Conservation (phyloP, 2,329 filamentous ascomycete species). For the Colletotrichum sojae region DNA sequence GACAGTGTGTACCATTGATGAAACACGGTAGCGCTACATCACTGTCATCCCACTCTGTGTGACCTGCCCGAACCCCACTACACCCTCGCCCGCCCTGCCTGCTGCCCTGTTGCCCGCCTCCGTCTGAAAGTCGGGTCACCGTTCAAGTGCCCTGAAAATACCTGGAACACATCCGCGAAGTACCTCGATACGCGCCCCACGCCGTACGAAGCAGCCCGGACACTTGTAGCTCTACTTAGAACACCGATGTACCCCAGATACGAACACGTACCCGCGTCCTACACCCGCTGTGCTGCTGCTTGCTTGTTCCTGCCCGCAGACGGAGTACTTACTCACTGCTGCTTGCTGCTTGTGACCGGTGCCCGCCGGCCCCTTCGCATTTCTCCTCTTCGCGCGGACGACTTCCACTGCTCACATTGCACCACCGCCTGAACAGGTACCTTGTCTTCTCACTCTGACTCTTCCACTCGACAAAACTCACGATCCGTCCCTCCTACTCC, state of each 20-base stretch:
- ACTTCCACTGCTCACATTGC: slow-evolving; percentile 9
- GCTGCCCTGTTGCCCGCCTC: background rate
- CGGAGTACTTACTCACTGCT: slow-evolving; percentile 1
- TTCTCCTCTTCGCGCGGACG: slow-evolving; percentile 4
- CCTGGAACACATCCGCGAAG: background rate
- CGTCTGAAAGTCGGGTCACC: background rate
- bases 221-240: background rate
- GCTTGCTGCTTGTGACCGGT: slow-evolving; percentile 32
- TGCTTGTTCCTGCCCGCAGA: background rate
- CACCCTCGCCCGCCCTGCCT: slow-evolving; percentile 32
- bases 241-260: background rate
- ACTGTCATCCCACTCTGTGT: slow-evolving; percentile 30
- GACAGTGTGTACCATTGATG: background rate
- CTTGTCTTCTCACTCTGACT: background rate
- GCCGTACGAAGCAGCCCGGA: background rate
- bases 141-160: background rate
- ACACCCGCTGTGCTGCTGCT: slow-evolving; percentile 29
- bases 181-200: slow-evolving; percentile 7
- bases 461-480: slow-evolving; percentile 30
- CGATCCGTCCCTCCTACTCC: slow-evolving; percentile 21
- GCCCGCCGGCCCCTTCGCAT: slow-evolving; percentile 29
- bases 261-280: slow-evolving; percentile 18
- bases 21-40: slow-evolving; percentile 10
- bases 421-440: slow-evolving; percentile 13
- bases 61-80: slow-evolving; percentile 30